phyloP scores from a whole-genome alignment of 2,329 filamentous ascomycete genomes.

The Coniella lustricola region DNA sequence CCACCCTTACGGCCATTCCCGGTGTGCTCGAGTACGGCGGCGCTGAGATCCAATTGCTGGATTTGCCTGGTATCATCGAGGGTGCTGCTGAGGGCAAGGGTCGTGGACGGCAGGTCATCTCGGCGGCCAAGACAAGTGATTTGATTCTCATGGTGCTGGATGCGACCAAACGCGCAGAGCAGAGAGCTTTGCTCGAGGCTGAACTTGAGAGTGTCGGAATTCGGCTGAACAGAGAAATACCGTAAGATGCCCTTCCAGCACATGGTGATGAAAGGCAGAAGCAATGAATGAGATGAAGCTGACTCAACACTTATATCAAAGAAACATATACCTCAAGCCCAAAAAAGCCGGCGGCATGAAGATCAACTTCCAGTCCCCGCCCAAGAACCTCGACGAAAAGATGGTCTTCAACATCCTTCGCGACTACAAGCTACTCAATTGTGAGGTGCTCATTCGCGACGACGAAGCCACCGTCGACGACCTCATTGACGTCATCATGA shows the following conservation, averaged over 20 bases:
- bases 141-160: constrained; percentile 95
- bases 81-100: constrained; percentile 94
- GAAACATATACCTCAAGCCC: constrained; percentile 92
- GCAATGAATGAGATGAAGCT: not conserved
- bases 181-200: constrained; percentile 79
- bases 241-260: constrained; percentile 44
- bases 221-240: constrained; percentile 81
- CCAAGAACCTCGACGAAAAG: constrained; percentile 90
- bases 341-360: constrained; percentile 99
- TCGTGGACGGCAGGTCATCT: constrained; percentile 91
- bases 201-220: constrained; percentile 96
- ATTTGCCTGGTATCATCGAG: constrained; percentile 97
- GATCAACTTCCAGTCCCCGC: constrained; percentile 86
- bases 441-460: constrained; percentile 89
- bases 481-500: constrained; percentile 99
- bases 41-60: constrained; percentile 94
- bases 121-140: constrained; percentile 95
- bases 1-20: constrained; percentile 92
- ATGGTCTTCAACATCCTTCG: constrained; percentile 96
- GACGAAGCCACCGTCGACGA: constrained; percentile 95
- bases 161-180: constrained; percentile 92
- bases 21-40: constrained; percentile 96
- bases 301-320: constrained; percentile 28
- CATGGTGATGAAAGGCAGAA: not conserved
- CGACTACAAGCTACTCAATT: constrained; percentile 98